A percentile compares a stretch with the other conserved stretches of the same genome.
Evolutionary conservation across 1,284 basidiomycete species (phyloP).

Genomic region (Sanghuangporus baumii): DNA sequence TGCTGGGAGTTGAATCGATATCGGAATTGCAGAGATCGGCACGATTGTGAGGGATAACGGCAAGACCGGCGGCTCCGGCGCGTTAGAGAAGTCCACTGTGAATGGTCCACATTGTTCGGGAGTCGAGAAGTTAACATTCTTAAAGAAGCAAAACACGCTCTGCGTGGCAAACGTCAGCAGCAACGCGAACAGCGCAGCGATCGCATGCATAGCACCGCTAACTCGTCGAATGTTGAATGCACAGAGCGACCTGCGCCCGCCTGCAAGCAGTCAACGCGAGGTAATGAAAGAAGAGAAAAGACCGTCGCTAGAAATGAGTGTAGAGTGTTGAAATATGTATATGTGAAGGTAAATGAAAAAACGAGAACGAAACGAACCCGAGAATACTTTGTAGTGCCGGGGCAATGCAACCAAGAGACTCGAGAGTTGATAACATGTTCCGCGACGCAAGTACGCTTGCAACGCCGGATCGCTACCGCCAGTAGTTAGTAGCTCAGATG

Average conservation of each 20-base stretch:
- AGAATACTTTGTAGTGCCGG: not conserved
- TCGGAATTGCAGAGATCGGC: conserved; percentile 45
- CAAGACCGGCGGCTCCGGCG: conserved; percentile 26
- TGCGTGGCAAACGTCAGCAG: conserved; percentile 40
- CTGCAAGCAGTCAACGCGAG: not conserved
- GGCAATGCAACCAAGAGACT: not conserved
- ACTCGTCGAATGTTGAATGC: conserved; percentile 10
- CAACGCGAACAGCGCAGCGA: conserved; percentile 32
- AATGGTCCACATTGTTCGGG: conserved; percentile 53
- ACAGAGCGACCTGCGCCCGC: conserved; percentile 6
- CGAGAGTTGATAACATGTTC: not conserved
- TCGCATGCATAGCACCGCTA: conserved; percentile 27
- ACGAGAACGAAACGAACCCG: not conserved
- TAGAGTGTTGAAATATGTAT: not conserved
- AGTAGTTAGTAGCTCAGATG: conserved; percentile 1
- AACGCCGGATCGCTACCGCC: not conserved
- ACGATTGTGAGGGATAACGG: conserved; percentile 47
- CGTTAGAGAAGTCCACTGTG: conserved; percentile 36
- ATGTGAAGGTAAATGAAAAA: not conserved
- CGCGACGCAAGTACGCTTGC: not conserved
- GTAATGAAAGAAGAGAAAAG: not conserved
- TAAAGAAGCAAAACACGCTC: conserved; percentile 37
- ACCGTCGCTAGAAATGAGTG: not conserved
- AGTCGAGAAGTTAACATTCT: conserved; percentile 41
- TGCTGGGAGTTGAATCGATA: conserved; percentile 40